Conservation (phyloP, 371 early-diverging fungal species). For the Rhizopus delemar region DNA sequence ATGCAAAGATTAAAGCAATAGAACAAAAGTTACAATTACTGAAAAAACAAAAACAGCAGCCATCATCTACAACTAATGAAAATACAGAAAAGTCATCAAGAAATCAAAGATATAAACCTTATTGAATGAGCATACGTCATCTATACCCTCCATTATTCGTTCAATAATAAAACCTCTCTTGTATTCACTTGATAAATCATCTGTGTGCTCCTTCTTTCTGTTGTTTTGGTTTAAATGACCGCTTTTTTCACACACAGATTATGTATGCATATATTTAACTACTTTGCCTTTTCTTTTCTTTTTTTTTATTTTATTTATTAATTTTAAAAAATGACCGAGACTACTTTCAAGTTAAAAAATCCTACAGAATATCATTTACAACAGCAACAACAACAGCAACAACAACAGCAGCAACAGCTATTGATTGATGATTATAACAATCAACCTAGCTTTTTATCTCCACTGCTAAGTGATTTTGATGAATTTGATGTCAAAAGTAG, state of each 20-base stretch:
- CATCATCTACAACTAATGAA: neutral
- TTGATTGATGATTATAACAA: slow-evolving; percentile 10
- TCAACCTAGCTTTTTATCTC: slow-evolving; percentile 21
- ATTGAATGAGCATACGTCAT: neutral
- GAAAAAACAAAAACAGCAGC: neutral
- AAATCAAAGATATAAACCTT: neutral
- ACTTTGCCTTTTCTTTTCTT: neutral
- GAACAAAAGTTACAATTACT: slow-evolving; percentile 51
- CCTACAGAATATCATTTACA: slow-evolving; percentile 34
- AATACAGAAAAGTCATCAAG: neutral
- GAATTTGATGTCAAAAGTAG: slow-evolving; percentile 12
- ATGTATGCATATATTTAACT: neutral
- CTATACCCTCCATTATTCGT: neutral
- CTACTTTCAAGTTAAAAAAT: slow-evolving; percentile 23
- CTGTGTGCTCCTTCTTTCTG: neutral
- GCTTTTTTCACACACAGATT: slow-evolving; percentile 1
- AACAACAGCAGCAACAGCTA: slow-evolving; percentile 10
- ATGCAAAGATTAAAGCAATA: slow-evolving; percentile 65
- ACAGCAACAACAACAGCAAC: slow-evolving; percentile 13
- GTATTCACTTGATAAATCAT: neutral
- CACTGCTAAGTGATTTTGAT: slow-evolving; percentile 32
- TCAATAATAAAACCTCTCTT: neutral
- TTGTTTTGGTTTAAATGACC: slow-evolving; percentile 2
- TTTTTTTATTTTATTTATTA: neutral
- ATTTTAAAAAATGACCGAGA: slow-evolving; percentile 8